These are phyloP conservation scores for Strobilomyces echinocephalus DNA, from an alignment of 768 basidiomycete genomes.

Conservation along the genomic window DNA sequence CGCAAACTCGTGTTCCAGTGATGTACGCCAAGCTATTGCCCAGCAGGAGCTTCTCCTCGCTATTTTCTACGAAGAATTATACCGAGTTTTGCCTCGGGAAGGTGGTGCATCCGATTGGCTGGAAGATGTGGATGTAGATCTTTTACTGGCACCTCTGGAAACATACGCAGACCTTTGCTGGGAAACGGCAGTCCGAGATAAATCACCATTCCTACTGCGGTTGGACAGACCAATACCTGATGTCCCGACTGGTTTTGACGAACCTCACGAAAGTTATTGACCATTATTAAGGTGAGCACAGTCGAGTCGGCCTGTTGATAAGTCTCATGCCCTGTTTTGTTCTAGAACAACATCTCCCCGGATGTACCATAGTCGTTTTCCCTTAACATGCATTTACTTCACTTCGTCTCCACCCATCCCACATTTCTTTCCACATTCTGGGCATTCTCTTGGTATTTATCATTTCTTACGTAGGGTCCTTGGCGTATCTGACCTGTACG, in stretches of 20 bases:
- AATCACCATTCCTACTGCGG: neutral
- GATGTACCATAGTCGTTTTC: neutral
- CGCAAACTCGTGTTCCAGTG: slow-evolving; percentile 27
- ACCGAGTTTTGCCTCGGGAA: slow-evolving; percentile 18
- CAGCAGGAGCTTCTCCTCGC: slow-evolving; percentile 32
- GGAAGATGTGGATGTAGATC: slow-evolving; percentile 25
- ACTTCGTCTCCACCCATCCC: neutral
- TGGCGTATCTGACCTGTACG: neutral
- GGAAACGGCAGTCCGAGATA: slow-evolving; percentile 24
- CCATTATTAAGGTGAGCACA: slow-evolving; percentile 4
- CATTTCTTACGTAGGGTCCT: slow-evolving; percentile 1
- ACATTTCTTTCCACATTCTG: slow-evolving; percentile 4
- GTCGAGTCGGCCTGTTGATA: neutral
- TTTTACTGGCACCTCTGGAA: slow-evolving; percentile 26
- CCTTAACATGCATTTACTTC: slow-evolving; percentile 5
- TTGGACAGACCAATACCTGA: slow-evolving; percentile 20
- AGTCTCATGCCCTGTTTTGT: neutral
- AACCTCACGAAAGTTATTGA: slow-evolving; percentile 16
- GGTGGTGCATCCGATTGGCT: slow-evolving; percentile 20
- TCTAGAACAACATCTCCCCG: neutral
- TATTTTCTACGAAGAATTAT: slow-evolving; percentile 30
- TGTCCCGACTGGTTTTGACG: slow-evolving; percentile 28
- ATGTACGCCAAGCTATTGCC: slow-evolving; percentile 30
- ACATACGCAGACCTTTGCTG: slow-evolving; percentile 30
- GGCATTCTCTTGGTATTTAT: slow-evolving; percentile 3